Conservation (phyloP, 2,329 filamentous ascomycete species). For the Hymenoscyphus repandus region DNA sequence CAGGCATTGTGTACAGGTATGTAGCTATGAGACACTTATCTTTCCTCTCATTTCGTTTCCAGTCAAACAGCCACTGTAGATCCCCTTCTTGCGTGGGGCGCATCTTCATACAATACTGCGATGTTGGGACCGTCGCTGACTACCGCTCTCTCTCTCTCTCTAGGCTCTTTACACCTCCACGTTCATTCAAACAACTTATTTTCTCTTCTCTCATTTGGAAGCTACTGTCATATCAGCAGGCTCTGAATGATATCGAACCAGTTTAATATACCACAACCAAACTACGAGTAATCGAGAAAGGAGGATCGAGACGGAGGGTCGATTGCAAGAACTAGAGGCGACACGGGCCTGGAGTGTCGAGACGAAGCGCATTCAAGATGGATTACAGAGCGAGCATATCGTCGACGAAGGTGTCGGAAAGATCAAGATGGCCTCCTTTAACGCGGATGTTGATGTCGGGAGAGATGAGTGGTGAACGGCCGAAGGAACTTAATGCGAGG, state of each 20-base stretch:
- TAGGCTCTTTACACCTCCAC: constrained; percentile 24
- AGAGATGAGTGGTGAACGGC: constrained; percentile 71
- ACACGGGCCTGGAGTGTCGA: constrained; percentile 10
- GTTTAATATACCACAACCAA: constrained; percentile 19
- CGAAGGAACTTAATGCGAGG: constrained; percentile 60
- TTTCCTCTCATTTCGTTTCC: constrained; percentile 13
- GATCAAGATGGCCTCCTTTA: constrained; percentile 76
- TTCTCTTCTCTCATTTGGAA: constrained; percentile 23
- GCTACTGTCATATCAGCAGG: constrained; percentile 32
- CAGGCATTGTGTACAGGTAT: constrained; percentile 32
- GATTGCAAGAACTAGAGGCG: constrained; percentile 10
- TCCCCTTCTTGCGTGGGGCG: constrained; percentile 7
- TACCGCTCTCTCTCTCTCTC: constrained; percentile 9
- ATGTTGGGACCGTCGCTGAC: constrained; percentile 16
- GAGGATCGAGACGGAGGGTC: constrained; percentile 8
- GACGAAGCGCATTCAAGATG: constrained; percentile 23
- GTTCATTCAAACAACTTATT: constrained; percentile 19
- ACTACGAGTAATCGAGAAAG: constrained; percentile 17
- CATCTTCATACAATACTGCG: constrained; percentile 5
- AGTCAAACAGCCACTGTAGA: constrained; percentile 16
- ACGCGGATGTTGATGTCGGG: constrained; percentile 79
- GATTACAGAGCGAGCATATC: constrained; percentile 24
- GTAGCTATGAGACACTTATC: constrained; percentile 9
- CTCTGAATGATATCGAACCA: constrained; percentile 30
- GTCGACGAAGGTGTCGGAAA: constrained; percentile 53